These are phyloP conservation scores for Linum usitatissimum DNA, from an alignment of 345 rosid genomes.

Conservation along the genomic window DNA sequence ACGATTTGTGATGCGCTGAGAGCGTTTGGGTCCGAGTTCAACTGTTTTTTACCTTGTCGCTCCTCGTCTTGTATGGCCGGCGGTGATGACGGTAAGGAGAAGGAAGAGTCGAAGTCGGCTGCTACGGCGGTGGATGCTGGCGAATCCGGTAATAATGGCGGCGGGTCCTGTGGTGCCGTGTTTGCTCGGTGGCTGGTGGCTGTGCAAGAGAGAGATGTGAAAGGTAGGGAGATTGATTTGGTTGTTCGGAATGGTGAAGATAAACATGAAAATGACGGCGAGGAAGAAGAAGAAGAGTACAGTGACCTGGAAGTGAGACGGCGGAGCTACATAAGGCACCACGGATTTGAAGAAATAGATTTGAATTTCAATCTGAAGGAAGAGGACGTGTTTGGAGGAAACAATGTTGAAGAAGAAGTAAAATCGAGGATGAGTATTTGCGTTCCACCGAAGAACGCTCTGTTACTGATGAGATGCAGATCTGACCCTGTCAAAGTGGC, in stretches of 20 bases:
- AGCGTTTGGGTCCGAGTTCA: slow-evolving; percentile 70
- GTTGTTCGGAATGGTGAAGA: slow-evolving; percentile 37
- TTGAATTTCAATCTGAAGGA: slow-evolving; percentile 19
- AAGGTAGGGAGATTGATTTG: slow-evolving; percentile 58
- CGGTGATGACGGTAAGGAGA: slow-evolving; percentile 8
- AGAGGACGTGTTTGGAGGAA: slow-evolving; percentile 26
- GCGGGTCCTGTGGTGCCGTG: slow-evolving; percentile 59
- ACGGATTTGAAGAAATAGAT: slow-evolving; percentile 60
- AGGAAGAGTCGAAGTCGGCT: slow-evolving; percentile 21
- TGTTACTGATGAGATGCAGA: slow-evolving; percentile 84
- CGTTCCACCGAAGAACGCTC: slow-evolving; percentile 81
- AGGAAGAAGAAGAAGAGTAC: slow-evolving; percentile 17
- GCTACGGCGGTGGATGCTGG: background rate
- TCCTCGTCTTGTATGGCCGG: slow-evolving; percentile 58
- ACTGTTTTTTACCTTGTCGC: slow-evolving; percentile 78
- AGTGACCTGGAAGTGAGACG: slow-evolving; percentile 14
- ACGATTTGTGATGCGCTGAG: slow-evolving; percentile 76
- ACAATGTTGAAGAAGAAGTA: slow-evolving; percentile 18
- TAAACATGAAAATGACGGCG: slow-evolving; percentile 29
- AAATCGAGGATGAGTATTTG: slow-evolving; percentile 45
- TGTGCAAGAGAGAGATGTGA: slow-evolving; percentile 57
- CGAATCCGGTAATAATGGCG: slow-evolving; percentile 7
- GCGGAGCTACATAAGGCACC: slow-evolving; percentile 51
- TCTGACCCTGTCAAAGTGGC: slow-evolving; percentile 94
- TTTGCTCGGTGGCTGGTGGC: slow-evolving; percentile 77